Evolutionary conservation across 108 stramenopile genomes (phyloP).

Genomic region (Licmophora abbreviata): DNA sequence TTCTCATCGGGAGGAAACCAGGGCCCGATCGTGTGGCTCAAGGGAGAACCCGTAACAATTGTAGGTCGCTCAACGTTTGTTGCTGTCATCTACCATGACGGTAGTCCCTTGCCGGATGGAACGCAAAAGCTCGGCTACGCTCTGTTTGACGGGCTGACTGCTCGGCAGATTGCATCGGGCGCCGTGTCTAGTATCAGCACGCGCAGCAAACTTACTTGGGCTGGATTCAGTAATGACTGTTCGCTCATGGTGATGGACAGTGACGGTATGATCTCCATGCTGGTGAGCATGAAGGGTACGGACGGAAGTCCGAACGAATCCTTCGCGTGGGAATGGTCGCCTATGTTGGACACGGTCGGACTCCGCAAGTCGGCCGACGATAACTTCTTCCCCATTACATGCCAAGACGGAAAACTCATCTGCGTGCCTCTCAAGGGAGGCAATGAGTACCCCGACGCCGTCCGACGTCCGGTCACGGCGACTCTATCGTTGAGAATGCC

Average conservation of each 20-base stretch:
- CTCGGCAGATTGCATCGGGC: slow-evolving; percentile 38
- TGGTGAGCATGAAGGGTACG: slow-evolving; percentile 12
- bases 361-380: slow-evolving; percentile 68
- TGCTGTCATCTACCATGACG: slow-evolving; percentile 65
- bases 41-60: slow-evolving; percentile 73
- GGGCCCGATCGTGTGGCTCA: slow-evolving; percentile 62
- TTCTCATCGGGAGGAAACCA: slow-evolving; percentile 68
- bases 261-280: slow-evolving; percentile 80
- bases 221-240: slow-evolving; percentile 66
- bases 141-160: slow-evolving; percentile 52
- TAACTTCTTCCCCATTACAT: slow-evolving; percentile 67
- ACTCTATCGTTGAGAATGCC: slow-evolving; percentile 66
- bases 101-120: slow-evolving; percentile 50
- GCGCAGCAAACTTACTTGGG: slow-evolving; percentile 61
- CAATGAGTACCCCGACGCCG: slow-evolving; percentile 66
- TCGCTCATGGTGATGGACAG: slow-evolving; percentile 66
- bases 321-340: slow-evolving; percentile 47
- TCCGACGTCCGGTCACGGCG: slow-evolving; percentile 65
- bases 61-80: slow-evolving; percentile 60
- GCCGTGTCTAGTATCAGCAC: slow-evolving; percentile 51
- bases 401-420: slow-evolving; percentile 67
- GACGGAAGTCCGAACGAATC: slow-evolving; percentile 1
- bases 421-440: slow-evolving; percentile 78
- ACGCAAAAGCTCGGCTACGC: slow-evolving; percentile 72
- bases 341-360: slow-evolving; percentile 74